Evolutionary conservation across 2,329 filamentous ascomycete genomes (phyloP), one percentile per base, ranked within the genome.

Genomic region (Calonectria multiphialidica): DNA sequence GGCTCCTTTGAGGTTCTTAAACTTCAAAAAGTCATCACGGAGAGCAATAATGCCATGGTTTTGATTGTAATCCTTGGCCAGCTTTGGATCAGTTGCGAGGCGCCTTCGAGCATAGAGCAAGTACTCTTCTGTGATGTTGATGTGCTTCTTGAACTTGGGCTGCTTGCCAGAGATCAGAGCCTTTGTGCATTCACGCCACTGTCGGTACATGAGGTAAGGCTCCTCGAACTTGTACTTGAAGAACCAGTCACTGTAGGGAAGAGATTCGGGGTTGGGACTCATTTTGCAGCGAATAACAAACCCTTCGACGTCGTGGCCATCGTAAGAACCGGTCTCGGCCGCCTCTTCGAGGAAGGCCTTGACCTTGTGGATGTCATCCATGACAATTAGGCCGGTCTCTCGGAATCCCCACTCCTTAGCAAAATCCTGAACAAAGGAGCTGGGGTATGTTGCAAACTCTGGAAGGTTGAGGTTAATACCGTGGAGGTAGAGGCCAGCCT

Each of bases 211-310:
- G 72, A 99, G 87, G 82, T 99, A 99, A 0, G 97, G 97, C 85
- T 99, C 97, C 81, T 99, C 97, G 72, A 99, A 99, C 86, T 99
- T 99, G 90, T 96, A 99, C 85, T 99, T 99, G 92, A 99, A 99
- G 85, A 99, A 99, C 97, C 97, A 99, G 82, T 99, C 96, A n/a
- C 90, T 86, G 82, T 92, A 97, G 0, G 90, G 89, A 2, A 82
- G 83, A 16, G 82, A 81, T 1, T 84, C 85, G 0, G 87, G 86
- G 33, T 91, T 84, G n/a, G 84, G 80, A 18, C 88, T 86, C 87
- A 87, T 92, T 86, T 91, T 94, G 89, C 97, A 98, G 68, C 97
- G 93, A 77, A 99, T 93, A 70, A 99, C 97, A 78, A 99, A 99
- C 5, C 97, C 97, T 84, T 99, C 97, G 0, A 98, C 96, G 77